Evolutionary conservation across 257 asterid genomes (phyloP).

Genomic region (Solanum sitiens): DNA sequence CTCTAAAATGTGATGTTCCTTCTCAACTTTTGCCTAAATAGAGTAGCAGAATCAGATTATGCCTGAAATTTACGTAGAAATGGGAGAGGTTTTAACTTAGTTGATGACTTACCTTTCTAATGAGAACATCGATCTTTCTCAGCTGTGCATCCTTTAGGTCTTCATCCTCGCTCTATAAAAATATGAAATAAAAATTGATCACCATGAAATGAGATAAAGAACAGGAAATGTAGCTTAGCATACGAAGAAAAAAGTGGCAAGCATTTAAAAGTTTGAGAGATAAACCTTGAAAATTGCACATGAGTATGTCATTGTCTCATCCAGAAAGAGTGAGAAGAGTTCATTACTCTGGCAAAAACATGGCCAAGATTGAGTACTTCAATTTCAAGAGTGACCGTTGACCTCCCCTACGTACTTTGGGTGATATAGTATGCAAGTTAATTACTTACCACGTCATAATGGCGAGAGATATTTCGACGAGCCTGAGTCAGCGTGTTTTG

Average conservation of each 20-base stretch:
- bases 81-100: not conserved
- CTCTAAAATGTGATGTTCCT: slow-evolving; percentile 67
- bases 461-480: slow-evolving; percentile 18
- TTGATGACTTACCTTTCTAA: slow-evolving; percentile 46
- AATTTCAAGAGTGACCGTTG: not conserved
- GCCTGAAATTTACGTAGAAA: not conserved
- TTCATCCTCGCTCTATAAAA: slow-evolving; percentile 43
- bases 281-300: slow-evolving; percentile 73
- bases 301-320: slow-evolving; percentile 85
- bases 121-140: slow-evolving; percentile 57
- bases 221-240: not conserved
- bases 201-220: not conserved
- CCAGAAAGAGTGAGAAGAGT: slow-evolving; percentile 51
- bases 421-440: not conserved
- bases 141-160: slow-evolving; percentile 70
- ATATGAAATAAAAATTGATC: not conserved
- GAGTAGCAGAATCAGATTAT: not conserved
- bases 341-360: slow-evolving; percentile 47
- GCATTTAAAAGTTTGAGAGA: not conserved
- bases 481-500: slow-evolving; percentile 71
- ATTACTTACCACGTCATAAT: not conserved
- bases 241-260: not conserved
- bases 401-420: not conserved
- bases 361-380: not conserved
- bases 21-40: slow-evolving; percentile 40